Evolutionary conservation across 2,329 filamentous ascomycete species (phyloP).

Genomic region (Calonectria fujianensis): DNA sequence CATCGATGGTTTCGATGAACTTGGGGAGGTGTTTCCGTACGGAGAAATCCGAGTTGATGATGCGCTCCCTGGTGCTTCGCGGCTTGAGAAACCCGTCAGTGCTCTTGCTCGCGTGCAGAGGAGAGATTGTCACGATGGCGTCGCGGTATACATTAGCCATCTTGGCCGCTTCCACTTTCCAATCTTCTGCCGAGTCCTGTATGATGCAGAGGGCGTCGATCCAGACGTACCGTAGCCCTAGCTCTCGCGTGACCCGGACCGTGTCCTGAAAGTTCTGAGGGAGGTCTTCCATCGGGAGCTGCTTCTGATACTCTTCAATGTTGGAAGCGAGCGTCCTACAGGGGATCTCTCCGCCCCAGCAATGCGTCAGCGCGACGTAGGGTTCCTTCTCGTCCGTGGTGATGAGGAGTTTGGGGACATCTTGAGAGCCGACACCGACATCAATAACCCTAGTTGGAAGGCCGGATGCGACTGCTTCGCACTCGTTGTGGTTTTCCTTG

Average conservation of each 20-base stretch:
- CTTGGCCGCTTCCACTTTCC: background rate
- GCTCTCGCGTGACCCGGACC: slow-evolving; percentile 11
- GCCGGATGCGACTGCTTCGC: background rate
- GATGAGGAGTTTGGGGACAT: background rate
- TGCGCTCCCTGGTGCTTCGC: background rate
- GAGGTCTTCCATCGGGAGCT: background rate
- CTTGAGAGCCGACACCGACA: background rate
- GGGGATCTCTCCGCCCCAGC: slow-evolving; percentile 10
- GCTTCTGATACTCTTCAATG: background rate
- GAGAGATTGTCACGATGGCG: slow-evolving; percentile 1
- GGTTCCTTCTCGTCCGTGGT: background rate
- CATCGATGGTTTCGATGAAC: slow-evolving; percentile 7
- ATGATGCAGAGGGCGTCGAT: slow-evolving; percentile 27
- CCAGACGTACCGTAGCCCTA: slow-evolving; percentile 24
- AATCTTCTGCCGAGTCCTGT: slow-evolving; percentile 22
- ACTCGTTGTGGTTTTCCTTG: background rate
- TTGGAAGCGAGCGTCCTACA: slow-evolving; percentile 6
- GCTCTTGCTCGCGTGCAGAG: slow-evolving; percentile 2
- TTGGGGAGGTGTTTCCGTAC: slow-evolving; percentile 14
- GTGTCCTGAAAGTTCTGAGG: slow-evolving; percentile 9
- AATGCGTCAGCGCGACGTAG: slow-evolving; percentile 8
- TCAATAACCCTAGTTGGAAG: slow-evolving; percentile 18
- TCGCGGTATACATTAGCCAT: slow-evolving; percentile 21
- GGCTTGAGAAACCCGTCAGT: slow-evolving; percentile 17
- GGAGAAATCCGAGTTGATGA: slow-evolving; percentile 4